Evolutionary conservation across 768 basidiomycete species (phyloP).

Genomic region (Calocera viscosa): DNA sequence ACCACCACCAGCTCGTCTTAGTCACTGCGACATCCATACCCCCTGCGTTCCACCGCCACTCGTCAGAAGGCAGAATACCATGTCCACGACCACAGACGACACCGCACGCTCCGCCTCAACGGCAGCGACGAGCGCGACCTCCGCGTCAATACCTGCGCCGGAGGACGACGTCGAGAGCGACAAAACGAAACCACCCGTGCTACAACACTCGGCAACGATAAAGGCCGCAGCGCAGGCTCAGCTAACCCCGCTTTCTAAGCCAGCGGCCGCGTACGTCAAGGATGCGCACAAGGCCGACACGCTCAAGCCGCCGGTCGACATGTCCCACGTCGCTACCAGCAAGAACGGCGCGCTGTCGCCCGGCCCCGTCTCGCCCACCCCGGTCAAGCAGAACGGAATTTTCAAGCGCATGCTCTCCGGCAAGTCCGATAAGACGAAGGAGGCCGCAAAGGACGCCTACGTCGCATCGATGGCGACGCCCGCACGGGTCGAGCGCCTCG

Average conservation of each 20-base stretch:
- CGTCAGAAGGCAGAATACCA: not conserved
- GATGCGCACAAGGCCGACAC: not conserved
- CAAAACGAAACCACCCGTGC: not conserved
- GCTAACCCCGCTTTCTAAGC: not conserved
- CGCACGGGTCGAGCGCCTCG: not conserved
- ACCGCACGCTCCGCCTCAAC: not conserved
- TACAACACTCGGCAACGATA: not conserved
- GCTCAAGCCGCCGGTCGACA: too few species aligned
- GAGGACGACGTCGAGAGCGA: not conserved
- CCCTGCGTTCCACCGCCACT: too few species aligned
- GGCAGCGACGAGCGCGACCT: not conserved
- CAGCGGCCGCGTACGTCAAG: not conserved
- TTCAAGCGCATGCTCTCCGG: conserved; percentile 1
- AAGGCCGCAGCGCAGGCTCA: not conserved
- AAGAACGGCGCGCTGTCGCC: not conserved
- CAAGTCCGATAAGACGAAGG: not conserved
- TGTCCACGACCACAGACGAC: not conserved
- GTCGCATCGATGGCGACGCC: not conserved
- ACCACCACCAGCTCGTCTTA: too few species aligned
- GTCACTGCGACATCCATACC: too few species aligned
- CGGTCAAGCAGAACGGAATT: not conserved
- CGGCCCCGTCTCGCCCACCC: not conserved
- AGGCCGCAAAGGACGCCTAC: not conserved
- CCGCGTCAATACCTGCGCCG: not conserved
- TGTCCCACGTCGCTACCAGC: not conserved